phyloP scores from a whole-genome alignment of 2,329 filamentous ascomycete species.

The Cercospora sojina region DNA sequence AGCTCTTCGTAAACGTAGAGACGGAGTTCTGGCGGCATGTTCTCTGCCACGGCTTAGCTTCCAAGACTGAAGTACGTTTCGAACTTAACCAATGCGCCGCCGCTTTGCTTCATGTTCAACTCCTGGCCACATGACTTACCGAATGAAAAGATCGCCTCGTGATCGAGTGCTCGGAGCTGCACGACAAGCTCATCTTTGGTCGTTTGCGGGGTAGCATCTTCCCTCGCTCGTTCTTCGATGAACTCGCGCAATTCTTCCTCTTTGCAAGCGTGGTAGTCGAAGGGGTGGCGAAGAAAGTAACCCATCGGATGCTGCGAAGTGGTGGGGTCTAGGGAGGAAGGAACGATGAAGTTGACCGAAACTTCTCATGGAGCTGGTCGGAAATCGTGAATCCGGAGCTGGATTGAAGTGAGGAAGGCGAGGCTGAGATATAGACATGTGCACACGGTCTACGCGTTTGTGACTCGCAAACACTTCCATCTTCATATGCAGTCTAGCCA shows the following conservation, averaged over 20 bases:
- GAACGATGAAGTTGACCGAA: background rate
- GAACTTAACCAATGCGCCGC: too few relatives aligned
- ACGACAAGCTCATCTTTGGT: background rate
- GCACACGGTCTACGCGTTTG: too few relatives aligned
- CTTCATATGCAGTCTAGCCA: too few relatives aligned
- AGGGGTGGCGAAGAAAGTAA: background rate
- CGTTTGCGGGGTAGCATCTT: background rate
- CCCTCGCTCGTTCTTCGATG: background rate
- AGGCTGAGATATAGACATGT: too few relatives aligned
- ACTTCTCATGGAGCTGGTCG: background rate
- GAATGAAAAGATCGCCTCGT: background rate
- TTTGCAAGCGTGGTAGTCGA: constrained; percentile 4
- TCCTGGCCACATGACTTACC: too few relatives aligned
- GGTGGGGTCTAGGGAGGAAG: background rate
- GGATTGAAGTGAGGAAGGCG: too few relatives aligned
- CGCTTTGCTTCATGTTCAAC: too few relatives aligned
- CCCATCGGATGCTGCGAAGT: background rate
- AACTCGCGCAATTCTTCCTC: background rate
- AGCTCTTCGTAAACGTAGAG: background rate
- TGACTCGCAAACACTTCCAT: too few relatives aligned
- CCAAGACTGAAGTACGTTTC: too few relatives aligned
- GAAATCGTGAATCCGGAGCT: too few relatives aligned
- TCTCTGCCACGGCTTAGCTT: background rate
- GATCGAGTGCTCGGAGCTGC: background rate
- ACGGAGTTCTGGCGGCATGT: background rate